A percentile compares a stretch with the other conserved stretches of the same genome.
Conservation (phyloP, 495 filamentous ascomycete species). For the Aspergillus sparsus region DNA sequence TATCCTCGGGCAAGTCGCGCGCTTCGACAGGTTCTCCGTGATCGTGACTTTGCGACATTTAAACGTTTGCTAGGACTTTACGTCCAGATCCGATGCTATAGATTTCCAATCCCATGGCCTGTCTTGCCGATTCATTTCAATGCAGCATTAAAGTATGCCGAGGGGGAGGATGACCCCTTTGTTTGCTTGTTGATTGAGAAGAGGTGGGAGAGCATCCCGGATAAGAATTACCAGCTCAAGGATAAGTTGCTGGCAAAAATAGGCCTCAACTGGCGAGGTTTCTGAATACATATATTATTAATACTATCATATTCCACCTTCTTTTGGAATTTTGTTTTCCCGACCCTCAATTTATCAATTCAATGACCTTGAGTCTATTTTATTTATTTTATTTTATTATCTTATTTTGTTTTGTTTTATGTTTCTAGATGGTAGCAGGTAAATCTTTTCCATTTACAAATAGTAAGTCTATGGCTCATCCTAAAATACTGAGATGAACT, state of each 20-base stretch:
- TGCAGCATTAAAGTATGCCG: slow-evolving; percentile 30
- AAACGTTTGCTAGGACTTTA: slow-evolving; percentile 30
- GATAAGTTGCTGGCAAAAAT: slow-evolving; percentile 24
- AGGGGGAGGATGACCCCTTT: slow-evolving; percentile 38
- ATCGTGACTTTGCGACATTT: slow-evolving; percentile 37
- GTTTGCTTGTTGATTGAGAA: slow-evolving; percentile 32
- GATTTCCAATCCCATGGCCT: slow-evolving; percentile 37
- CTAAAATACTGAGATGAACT: too few relatives aligned
- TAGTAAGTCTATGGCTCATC: too few relatives aligned
- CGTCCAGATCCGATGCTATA: slow-evolving; percentile 35
- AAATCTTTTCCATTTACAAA: too few relatives aligned
- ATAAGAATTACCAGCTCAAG: slow-evolving; percentile 27
- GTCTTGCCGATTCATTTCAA: slow-evolving; percentile 30
- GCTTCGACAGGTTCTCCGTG: slow-evolving; percentile 39
- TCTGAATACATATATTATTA: not conserved
- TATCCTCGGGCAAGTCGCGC: slow-evolving; percentile 25
- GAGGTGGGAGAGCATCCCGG: slow-evolving; percentile 37
- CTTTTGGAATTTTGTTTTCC: too few relatives aligned
- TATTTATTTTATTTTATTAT: too few relatives aligned
- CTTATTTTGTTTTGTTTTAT: too few relatives aligned
- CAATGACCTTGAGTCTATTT: too few relatives aligned
- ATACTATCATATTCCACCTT: too few relatives aligned
- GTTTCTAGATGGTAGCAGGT: too few relatives aligned
- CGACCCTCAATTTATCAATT: too few relatives aligned
- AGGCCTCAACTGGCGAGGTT: slow-evolving; percentile 1